Evolutionary conservation across 2,329 filamentous ascomycete species (phyloP).

Genomic region (Penicillium sp.): DNA sequence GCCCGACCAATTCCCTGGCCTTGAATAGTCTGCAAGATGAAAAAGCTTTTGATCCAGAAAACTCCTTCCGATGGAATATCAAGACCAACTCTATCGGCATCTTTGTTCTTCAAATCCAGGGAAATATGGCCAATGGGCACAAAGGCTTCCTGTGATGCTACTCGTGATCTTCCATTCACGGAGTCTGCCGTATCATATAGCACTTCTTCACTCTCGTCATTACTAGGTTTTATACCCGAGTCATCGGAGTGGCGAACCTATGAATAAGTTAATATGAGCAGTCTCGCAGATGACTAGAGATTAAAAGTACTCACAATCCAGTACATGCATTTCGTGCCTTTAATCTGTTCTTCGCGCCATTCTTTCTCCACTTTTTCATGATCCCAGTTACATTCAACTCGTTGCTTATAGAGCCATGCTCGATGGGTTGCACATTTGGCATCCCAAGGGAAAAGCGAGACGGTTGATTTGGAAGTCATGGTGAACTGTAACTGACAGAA

Average conservation of each 20-base stretch:
- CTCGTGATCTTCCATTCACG: slow-evolving; percentile 14
- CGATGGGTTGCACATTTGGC: slow-evolving; percentile 14
- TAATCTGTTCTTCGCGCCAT: slow-evolving; percentile 15
- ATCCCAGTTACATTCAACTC: slow-evolving; percentile 21
- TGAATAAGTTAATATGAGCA: neutral
- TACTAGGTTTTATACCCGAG: neutral
- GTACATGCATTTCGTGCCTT: slow-evolving; percentile 22
- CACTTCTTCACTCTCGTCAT: neutral
- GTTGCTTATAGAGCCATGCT: slow-evolving; percentile 12
- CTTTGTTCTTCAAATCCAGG: slow-evolving; percentile 16
- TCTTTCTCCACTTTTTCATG: slow-evolving; percentile 16
- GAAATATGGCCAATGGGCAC: slow-evolving; percentile 24
- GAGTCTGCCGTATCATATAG: slow-evolving; percentile 19
- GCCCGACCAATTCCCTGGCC: slow-evolving; percentile 21
- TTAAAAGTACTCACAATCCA: slow-evolving; percentile 20
- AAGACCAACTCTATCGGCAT: slow-evolving; percentile 11
- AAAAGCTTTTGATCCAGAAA: slow-evolving; percentile 25
- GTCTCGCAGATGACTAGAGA: too few species aligned
- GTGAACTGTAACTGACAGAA: neutral
- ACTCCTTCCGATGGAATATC: slow-evolving; percentile 10
- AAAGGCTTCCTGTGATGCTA: slow-evolving; percentile 12
- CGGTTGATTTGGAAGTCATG: slow-evolving; percentile 5
- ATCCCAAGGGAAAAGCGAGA: slow-evolving; percentile 22
- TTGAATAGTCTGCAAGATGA: slow-evolving; percentile 9
- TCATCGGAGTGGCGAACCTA: slow-evolving; percentile 8